Base-by-base conservation (phyloP, 2,329 filamentous ascomycete genomes). In the Colletotrichum ledebouriae region DNA sequence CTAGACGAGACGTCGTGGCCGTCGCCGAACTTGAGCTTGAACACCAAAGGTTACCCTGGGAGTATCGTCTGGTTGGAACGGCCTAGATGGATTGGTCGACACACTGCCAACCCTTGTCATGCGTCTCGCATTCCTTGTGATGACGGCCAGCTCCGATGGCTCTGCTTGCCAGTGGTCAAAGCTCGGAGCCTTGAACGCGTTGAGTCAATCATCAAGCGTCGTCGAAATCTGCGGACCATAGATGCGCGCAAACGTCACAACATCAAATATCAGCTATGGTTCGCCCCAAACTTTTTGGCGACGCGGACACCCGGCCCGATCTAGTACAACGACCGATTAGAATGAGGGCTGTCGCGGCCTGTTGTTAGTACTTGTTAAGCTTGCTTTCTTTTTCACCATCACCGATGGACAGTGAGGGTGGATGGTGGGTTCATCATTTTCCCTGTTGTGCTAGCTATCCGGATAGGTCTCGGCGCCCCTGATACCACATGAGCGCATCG, bases 391-490 rank as follows among this genome's bases (percentile, higher is more conserved):
- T 59, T 67, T 17, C 33, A 33, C 46, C 39, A 22, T 29, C 46
- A 41, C 59, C 37, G 22, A 50, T 37, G 50, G 52, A 33, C 46
- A 58, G 22, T 15, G 20, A 50, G 15, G 39, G 17, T 44, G 41
- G 46, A 44, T 53, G 52, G 52, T 63, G 64, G 39, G 60, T 29
- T 63, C 59, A 41, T 68, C 46, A 34, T 52, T 49, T 57, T 52
- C 25, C 60, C 25, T 42, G 50, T 46, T 37, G 33, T 42, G 49
- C 63, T 57, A 49, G 57, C 33, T 61, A 59, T 61, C 49, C 58
- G 20, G 61, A 59, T 53, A 37, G 58, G 22, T 58, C 62, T 67
- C 52, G 58, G 53, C 50, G 33, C 33, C 53, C 29, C 52, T 63
- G 34, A 63, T 33, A 20, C 61, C 34, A 64, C 34, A 41, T 60